Percentiles rank a stretch among this genome's conserved stretches.
phyloP scores from a whole-genome alignment of 2,329 filamentous ascomycete genomes.

The Penicillium brevicompactum region DNA sequence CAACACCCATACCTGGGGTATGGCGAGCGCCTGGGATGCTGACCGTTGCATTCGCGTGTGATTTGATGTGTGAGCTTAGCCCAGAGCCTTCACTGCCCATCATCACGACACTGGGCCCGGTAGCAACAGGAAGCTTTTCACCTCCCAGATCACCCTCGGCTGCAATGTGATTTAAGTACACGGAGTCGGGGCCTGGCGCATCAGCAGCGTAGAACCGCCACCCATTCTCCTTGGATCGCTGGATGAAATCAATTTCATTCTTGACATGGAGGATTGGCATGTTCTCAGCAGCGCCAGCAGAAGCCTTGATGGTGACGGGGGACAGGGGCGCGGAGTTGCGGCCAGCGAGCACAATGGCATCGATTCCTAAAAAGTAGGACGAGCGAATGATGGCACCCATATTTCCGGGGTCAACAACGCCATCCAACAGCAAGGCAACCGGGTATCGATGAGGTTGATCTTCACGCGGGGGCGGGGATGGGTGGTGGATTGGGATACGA shows the following conservation, averaged over 20 bases:
- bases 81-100: constrained; percentile 82
- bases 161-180: constrained; percentile 22
- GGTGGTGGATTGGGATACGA: constrained; percentile 46
- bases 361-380: constrained; percentile 86
- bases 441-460: constrained; percentile 35
- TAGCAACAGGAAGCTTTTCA: constrained; percentile 47
- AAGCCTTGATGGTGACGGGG: constrained; percentile 80
- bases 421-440: constrained; percentile 47
- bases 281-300: constrained; percentile 82
- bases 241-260: constrained; percentile 70
- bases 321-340: constrained; percentile 74
- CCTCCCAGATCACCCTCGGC: constrained; percentile 38
- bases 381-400: constrained; percentile 86
- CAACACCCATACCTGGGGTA: constrained; percentile 40
- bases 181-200: constrained; percentile 38
- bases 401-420: constrained; percentile 79
- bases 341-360: constrained; percentile 76
- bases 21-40: constrained; percentile 62
- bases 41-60: constrained; percentile 64
- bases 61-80: constrained; percentile 64
- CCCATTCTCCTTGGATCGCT: constrained; percentile 66
- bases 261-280: constrained; percentile 72
- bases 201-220: constrained; percentile 84
- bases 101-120: constrained; percentile 74
- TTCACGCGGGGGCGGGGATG: constrained; percentile 7